Base-by-base conservation (phyloP, 495 filamentous ascomycete genomes). In the Paragyromitra xinjiangensis region DNA sequence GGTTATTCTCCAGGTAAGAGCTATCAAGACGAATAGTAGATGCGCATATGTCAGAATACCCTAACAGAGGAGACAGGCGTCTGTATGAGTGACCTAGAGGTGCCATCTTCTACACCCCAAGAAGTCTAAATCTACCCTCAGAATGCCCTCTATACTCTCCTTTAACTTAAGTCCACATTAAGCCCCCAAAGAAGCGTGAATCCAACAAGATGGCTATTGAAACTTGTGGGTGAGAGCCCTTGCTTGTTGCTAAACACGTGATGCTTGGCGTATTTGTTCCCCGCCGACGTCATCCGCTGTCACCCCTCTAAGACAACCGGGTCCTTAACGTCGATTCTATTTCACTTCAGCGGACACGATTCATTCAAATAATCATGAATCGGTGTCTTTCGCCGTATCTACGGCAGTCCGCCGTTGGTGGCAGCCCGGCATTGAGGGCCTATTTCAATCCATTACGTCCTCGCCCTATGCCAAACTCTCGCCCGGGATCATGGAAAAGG, bases 341-440 rank as follows among this genome's bases (percentile, higher is more conserved):
- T 48, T 42, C 9, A 68, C 24, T 19, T 5, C 67, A 63, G 5
- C 22, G 34, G 26, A n/a, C 39, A 48, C 12, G 12, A n/a, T 65
- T 64, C 63, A 48, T 65, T 48, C 6, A 48, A 39, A 65, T 42
- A 59, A 7, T 37, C 8, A 78, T 78, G 76, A 70, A 78, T 24
- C 76, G 73, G 72, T 53, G 44, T 26, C 73, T 78, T 63, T 40
- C 64, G 39, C 65, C 63, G 11, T 63, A 68, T 56, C 11, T 58
- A 19, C 48, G 73, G 9, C 76, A 58, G 48, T 44, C 48, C 14
- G 56, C 34, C 34, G 1, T 11, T 19, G 62, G 22, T 42, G 42
- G 40, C 22, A 12, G 50, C 39, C 71, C 42, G 34, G 39, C 53
- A 12, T 55, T 63, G 34, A 40, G 42, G 19, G 24, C 42, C 19